Conservation (phyloP, 2,329 filamentous ascomycete genomes). For the Nemania sp. region DNA sequence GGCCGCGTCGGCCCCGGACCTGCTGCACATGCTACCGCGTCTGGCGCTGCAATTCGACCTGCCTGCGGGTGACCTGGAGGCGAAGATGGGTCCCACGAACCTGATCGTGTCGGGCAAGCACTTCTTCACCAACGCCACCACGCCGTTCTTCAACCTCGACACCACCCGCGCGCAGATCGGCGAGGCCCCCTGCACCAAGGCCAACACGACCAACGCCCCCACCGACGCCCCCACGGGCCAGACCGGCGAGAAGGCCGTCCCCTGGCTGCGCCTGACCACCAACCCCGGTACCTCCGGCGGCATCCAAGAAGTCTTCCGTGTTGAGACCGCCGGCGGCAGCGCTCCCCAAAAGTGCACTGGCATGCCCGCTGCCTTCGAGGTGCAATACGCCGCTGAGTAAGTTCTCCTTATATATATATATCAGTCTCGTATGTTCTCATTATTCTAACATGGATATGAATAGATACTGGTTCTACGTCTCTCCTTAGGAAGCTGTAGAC, state of each 20-base stretch:
- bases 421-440: background rate
- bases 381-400: slow-evolving; percentile 85
- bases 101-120: slow-evolving; percentile 74
- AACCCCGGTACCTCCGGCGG: slow-evolving; percentile 59
- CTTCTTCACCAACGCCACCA: slow-evolving; percentile 72
- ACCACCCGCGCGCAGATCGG: slow-evolving; percentile 58
- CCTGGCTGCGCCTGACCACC: slow-evolving; percentile 76
- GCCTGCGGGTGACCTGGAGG: slow-evolving; percentile 15
- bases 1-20: slow-evolving; percentile 67
- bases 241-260: slow-evolving; percentile 68
- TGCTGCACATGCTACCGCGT: slow-evolving; percentile 66
- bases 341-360: slow-evolving; percentile 74
- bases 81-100: slow-evolving; percentile 57
- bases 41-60: slow-evolving; percentile 71
- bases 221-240: slow-evolving; percentile 60
- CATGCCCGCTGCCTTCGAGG: slow-evolving; percentile 64
- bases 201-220: slow-evolving; percentile 65
- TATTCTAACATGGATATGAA: background rate
- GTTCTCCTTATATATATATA: slow-evolving; percentile 47
- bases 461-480: slow-evolving; percentile 40
- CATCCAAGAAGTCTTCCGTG: slow-evolving; percentile 77
- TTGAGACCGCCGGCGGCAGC: slow-evolving; percentile 81
- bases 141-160: slow-evolving; percentile 80
- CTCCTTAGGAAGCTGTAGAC: background rate
- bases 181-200: slow-evolving; percentile 65